A percentile compares a stretch with the other conserved stretches of the same genome.
phyloP scores from a whole-genome alignment of 768 basidiomycete genomes.

The Cyathus striatus region DNA sequence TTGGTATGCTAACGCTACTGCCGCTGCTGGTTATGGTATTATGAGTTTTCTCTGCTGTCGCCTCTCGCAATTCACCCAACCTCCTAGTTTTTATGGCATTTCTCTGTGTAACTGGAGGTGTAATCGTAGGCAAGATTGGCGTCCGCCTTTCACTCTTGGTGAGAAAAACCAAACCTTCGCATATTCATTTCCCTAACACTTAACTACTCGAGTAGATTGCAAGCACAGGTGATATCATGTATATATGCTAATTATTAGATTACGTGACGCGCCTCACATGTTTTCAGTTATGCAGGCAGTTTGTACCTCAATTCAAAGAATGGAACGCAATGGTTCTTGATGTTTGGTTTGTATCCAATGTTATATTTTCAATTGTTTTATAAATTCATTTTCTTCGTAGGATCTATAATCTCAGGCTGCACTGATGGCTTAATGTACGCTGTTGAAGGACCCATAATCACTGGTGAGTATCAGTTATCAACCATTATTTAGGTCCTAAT shows the following conservation, averaged over 20 bases:
- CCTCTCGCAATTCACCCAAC: background rate
- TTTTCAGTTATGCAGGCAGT: slow-evolving; percentile 22
- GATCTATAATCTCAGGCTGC: slow-evolving; percentile 21
- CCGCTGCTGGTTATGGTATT: slow-evolving; percentile 23
- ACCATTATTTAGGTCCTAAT: background rate
- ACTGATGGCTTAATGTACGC: slow-evolving; percentile 27
- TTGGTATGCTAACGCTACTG: slow-evolving; percentile 25
- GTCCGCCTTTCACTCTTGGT: slow-evolving; percentile 18
- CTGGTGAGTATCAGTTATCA: slow-evolving; percentile 9
- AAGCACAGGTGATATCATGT: slow-evolving; percentile 26
- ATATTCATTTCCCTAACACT: background rate
- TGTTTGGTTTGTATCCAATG: slow-evolving; percentile 15
- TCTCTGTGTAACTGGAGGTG: slow-evolving; percentile 22
- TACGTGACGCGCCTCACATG: background rate
- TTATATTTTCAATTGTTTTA: background rate
- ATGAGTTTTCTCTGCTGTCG: background rate
- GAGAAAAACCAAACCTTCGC: slow-evolving; percentile 1
- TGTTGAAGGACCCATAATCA: slow-evolving; percentile 27
- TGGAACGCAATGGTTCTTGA: slow-evolving; percentile 28
- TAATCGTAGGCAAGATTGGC: slow-evolving; percentile 27
- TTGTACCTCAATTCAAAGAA: slow-evolving; percentile 27
- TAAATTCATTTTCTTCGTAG: background rate
- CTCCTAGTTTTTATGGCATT: slow-evolving; percentile 22
- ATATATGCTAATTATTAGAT: background rate
- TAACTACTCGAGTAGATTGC: slow-evolving; percentile 13